Base-by-base conservation (phyloP, 2,329 filamentous ascomycete species). In the Epichloe uncinata region DNA sequence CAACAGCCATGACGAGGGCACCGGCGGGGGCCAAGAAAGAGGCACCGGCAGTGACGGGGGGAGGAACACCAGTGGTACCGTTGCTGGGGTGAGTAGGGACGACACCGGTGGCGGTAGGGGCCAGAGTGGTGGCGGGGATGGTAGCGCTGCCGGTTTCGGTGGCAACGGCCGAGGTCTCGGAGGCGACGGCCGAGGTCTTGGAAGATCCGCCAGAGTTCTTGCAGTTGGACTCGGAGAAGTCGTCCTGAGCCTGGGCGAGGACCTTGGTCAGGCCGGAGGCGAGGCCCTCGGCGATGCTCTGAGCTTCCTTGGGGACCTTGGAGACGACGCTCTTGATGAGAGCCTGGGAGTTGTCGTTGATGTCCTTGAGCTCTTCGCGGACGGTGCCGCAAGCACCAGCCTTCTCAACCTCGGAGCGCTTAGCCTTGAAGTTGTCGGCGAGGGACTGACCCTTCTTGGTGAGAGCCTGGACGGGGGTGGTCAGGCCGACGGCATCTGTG, bases 181-280 rank as follows among this genome's bases (percentile, higher is more conserved):
- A 38, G 15, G 43, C 3, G 11, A 40, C 26, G 41, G 41, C 45
- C 5, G 47, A 12, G 6, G 52, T 36, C 20, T 16, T 2, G 45
- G 36, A 33, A 41, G 51, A 41, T 11, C 42, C 43, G 34, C 45
- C 47, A 30, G 49, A 47, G 53, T 61, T 55, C 56, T 60, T 60
- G 55, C 63, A 65, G 58, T 62, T 63, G 26, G 51, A 49, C n/a
- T 57, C 44, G 37, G 54, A 56, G 48, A 65, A 65, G 50, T 55
- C 53, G 16, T 44, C 47, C 49, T 59, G 52, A 41, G 56, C 55
- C n/a, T 57, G 53, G 44, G 44, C 18, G 8, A 65, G 55, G 34
- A 57, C 54, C 38, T 55, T 41, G 36, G 55, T 56, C 42, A 65
- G 56, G 44, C 55, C 52, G 3, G 45, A 45, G 11, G 62, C 58